Percentiles rank a stretch among this genome's conserved stretches.
phyloP scores from a whole-genome alignment of 75 land plant species.

The Sequoia sempervirens region DNA sequence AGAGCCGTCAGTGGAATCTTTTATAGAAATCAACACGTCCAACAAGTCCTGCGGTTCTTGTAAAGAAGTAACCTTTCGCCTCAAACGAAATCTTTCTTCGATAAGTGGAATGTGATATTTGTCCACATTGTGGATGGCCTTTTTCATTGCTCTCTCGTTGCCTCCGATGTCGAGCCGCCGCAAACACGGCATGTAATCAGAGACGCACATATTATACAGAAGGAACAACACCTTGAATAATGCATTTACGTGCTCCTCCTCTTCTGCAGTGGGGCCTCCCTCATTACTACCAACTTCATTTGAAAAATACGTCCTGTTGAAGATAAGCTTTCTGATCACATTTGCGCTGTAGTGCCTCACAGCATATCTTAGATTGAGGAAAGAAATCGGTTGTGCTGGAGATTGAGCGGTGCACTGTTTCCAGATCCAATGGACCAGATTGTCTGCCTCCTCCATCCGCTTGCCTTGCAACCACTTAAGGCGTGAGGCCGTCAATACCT shows the following conservation, averaged over 20 bases:
- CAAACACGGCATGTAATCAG: background rate
- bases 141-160: constrained; percentile 21
- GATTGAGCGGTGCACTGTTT: background rate
- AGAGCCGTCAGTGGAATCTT: too few relatives aligned
- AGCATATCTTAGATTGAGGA: constrained; percentile 15
- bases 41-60: too few relatives aligned
- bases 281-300: too few relatives aligned
- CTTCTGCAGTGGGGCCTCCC: constrained; percentile 11
- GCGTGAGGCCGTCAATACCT: constrained; percentile 27
- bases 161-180: constrained; percentile 27
- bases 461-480: constrained; percentile 25
- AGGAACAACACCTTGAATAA: constrained; percentile 10
- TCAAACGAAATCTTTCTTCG: too few relatives aligned
- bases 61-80: too few relatives aligned
- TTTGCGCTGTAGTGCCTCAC: background rate
- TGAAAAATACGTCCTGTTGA: too few relatives aligned
- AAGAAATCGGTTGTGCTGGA: background rate
- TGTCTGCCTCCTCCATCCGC: constrained; percentile 28
- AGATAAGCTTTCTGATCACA: too few relatives aligned
- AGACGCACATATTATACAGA: too few relatives aligned
- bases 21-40: background rate
- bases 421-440: too few relatives aligned
- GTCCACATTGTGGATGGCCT: background rate
- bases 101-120: constrained; percentile 15
- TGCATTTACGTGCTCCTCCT: constrained; percentile 27